These are phyloP conservation scores for Samsoniella hepiali DNA, from an alignment of 2,329 filamentous ascomycete genomes.

Conservation along the genomic window DNA sequence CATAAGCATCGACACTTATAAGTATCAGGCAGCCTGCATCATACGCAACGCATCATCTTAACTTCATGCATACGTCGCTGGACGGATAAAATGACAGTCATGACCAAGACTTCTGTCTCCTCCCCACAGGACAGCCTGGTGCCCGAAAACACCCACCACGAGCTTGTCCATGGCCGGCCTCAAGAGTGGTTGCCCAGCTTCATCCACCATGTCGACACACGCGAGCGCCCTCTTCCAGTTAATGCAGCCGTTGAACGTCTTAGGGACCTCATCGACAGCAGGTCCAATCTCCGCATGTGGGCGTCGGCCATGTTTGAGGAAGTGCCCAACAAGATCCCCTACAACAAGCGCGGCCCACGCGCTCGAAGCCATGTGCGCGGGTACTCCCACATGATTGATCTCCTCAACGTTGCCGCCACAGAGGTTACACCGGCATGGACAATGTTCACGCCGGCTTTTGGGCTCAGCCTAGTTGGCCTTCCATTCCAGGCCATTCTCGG, in stretches of 20 bases:
- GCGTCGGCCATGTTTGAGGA: conserved; percentile 25
- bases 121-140: too few species aligned
- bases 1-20: too few species aligned
- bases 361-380: conserved; percentile 19
- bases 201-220: too few species aligned
- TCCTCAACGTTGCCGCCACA: conserved; percentile 22
- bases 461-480: conserved; percentile 44
- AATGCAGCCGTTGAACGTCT: neutral
- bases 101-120: too few species aligned
- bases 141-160: too few species aligned
- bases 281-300: conserved; percentile 25
- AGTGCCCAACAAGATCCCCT: conserved; percentile 25
- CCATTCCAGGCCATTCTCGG: conserved; percentile 57
- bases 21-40: too few species aligned
- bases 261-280: conserved; percentile 21
- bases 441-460: conserved; percentile 23
- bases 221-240: too few species aligned
- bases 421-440: conserved; percentile 23
- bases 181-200: too few species aligned
- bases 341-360: conserved; percentile 11
- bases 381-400: conserved; percentile 25
- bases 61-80: too few species aligned
- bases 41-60: too few species aligned
- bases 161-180: too few species aligned
- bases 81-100: too few species aligned